These are phyloP conservation scores for Tricholoma furcatifolium DNA, from an alignment of 768 basidiomycete genomes.

Conservation along the genomic window DNA sequence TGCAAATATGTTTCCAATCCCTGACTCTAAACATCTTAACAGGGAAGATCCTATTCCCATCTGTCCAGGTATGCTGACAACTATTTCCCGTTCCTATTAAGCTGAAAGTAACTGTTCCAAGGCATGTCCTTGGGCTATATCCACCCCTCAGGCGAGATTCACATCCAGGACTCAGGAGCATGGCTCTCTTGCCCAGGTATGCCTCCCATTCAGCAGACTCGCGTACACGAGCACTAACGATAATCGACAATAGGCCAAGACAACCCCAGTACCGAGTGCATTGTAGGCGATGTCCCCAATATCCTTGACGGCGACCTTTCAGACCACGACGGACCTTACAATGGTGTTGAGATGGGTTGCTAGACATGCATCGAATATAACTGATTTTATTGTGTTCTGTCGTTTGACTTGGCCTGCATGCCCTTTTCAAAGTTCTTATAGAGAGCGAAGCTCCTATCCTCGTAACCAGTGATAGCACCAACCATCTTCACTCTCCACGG, in stretches of 20 bases:
- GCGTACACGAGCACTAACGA: not conserved
- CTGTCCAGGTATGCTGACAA: slow-evolving; percentile 16
- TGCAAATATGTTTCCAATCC: not conserved
- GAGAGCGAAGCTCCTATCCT: too few species aligned
- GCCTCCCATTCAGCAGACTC: not conserved
- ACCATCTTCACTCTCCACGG: not conserved
- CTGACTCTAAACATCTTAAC: not conserved
- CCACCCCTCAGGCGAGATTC: slow-evolving; percentile 33
- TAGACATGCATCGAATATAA: not conserved
- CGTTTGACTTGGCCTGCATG: too few species aligned
- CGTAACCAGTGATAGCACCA: too few species aligned
- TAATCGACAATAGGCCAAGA: slow-evolving; percentile 47
- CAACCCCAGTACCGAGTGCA: slow-evolving; percentile 50
- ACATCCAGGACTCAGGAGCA: slow-evolving; percentile 17
- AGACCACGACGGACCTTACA: slow-evolving; percentile 50
- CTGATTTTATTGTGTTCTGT: too few species aligned
- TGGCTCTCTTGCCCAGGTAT: slow-evolving; percentile 22
- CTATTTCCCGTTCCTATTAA: not conserved
- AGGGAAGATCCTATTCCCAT: slow-evolving; percentile 32
- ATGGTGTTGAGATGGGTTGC: slow-evolving; percentile 28
- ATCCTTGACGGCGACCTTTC: slow-evolving; percentile 40
- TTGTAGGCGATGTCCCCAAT: slow-evolving; percentile 49
- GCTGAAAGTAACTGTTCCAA: not conserved
- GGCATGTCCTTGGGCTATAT: slow-evolving; percentile 33
- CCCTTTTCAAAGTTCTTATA: too few species aligned